These are phyloP conservation scores for Collybia sp. DNA, from an alignment of 768 basidiomycete species.

Conservation along the genomic window DNA sequence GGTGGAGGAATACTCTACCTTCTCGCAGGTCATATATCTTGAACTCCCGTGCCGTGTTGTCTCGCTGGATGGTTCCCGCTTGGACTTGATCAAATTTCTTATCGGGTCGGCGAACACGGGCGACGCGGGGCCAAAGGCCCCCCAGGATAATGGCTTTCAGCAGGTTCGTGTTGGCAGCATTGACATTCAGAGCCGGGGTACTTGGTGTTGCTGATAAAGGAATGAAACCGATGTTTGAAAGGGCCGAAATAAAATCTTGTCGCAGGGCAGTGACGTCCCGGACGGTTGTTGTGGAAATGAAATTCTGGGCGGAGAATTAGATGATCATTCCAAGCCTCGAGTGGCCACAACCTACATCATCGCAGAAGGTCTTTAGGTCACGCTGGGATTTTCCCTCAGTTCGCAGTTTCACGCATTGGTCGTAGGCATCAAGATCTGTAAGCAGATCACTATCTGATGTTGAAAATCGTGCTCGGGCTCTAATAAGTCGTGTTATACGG, in stretches of 20 bases:
- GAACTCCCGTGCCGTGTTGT: slow-evolving; percentile 81
- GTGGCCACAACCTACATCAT: slow-evolving; percentile 44
- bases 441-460: slow-evolving; percentile 78
- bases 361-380: slow-evolving; percentile 58
- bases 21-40: slow-evolving; percentile 70
- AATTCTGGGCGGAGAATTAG: slow-evolving; percentile 50
- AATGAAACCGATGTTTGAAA: slow-evolving; percentile 69
- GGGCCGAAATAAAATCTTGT: slow-evolving; percentile 68
- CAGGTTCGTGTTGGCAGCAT: slow-evolving; percentile 65
- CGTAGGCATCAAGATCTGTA: slow-evolving; percentile 76
- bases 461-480: slow-evolving; percentile 69
- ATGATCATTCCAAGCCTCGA: not conserved
- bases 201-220: slow-evolving; percentile 39
- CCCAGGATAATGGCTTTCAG: slow-evolving; percentile 83
- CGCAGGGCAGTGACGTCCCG: slow-evolving; percentile 78
- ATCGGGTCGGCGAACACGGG: slow-evolving; percentile 67
- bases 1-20: slow-evolving; percentile 77
- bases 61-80: slow-evolving; percentile 78
- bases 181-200: slow-evolving; percentile 52
- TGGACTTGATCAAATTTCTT: slow-evolving; percentile 85
- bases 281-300: slow-evolving; percentile 69
- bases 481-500: slow-evolving; percentile 20
- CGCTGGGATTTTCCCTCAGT: slow-evolving; percentile 42
- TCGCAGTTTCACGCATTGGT: slow-evolving; percentile 51
- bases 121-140: slow-evolving; percentile 83